phyloP scores from a whole-genome alignment of 495 filamentous ascomycete genomes.

The Podospora fimiseda region DNA sequence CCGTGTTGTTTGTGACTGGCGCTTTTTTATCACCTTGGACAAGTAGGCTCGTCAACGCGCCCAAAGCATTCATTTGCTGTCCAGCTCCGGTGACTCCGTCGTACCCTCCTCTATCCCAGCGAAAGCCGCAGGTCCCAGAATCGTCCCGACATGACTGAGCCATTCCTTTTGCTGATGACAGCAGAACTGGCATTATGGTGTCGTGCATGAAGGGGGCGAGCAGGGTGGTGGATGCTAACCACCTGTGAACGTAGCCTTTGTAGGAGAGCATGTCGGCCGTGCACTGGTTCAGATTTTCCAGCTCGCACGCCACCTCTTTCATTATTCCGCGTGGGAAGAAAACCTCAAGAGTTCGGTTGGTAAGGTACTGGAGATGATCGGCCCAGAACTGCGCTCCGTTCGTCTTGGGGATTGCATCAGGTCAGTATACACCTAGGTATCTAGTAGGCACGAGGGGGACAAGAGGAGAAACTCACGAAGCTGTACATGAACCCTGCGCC shows the following conservation, averaged over 20 bases:
- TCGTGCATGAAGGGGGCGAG: slow-evolving; percentile 59
- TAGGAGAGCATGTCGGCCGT: slow-evolving; percentile 66
- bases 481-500: slow-evolving; percentile 67
- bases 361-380: slow-evolving; percentile 47
- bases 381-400: slow-evolving; percentile 49
- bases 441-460: not conserved
- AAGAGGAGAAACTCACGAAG: slow-evolving; percentile 36
- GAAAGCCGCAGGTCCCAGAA: slow-evolving; percentile 58
- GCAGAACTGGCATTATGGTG: slow-evolving; percentile 55
- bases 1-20: no score
- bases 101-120: slow-evolving; percentile 34
- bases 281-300: slow-evolving; percentile 40
- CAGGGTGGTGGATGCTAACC: slow-evolving; percentile 60
- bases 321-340: slow-evolving; percentile 49
- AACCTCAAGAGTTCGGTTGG: slow-evolving; percentile 47
- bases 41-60: slow-evolving; percentile 51
- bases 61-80: slow-evolving; percentile 63
- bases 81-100: slow-evolving; percentile 56
- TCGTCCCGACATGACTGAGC: slow-evolving; percentile 58
- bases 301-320: slow-evolving; percentile 60
- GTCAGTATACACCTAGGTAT: slow-evolving; percentile 24
- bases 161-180: slow-evolving; percentile 58
- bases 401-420: slow-evolving; percentile 8
- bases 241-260: slow-evolving; percentile 71
- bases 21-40: no score